Conservation (phyloP, 1,284 basidiomycete species). For the Cutaneotrichosporon mucoides region DNA sequence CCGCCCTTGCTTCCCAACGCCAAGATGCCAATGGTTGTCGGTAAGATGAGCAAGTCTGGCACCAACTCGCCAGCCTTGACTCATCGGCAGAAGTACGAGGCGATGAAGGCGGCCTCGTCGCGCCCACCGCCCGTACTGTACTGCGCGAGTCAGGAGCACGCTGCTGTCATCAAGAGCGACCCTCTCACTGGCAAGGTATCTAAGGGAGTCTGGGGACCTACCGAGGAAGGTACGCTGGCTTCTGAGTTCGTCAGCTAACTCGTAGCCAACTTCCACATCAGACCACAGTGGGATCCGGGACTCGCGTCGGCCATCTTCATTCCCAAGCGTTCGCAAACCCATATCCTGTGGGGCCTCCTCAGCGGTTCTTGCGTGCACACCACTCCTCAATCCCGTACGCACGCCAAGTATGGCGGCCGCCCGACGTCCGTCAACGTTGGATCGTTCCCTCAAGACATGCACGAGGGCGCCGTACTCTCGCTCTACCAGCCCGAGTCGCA, state of each 20-base stretch:
- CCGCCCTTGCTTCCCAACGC: conserved; percentile 18
- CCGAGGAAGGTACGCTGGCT: conserved; percentile 32
- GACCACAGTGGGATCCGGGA: conserved; percentile 32
- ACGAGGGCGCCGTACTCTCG: conserved; percentile 33
- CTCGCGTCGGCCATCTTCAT: conserved; percentile 29
- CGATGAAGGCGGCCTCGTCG: conserved; percentile 36
- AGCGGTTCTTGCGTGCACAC: conserved; percentile 43
- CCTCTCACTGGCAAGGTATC: conserved; percentile 44
- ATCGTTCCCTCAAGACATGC: conserved; percentile 25
- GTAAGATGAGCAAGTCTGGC: conserved; percentile 24
- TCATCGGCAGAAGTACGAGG: conserved; percentile 42
- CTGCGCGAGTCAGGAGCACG: conserved; percentile 34
- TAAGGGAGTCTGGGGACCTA: conserved; percentile 47
- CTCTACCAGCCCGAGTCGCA: conserved; percentile 29
- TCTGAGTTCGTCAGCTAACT: background rate
- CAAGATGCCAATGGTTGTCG: conserved; percentile 23
- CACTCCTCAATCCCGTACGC: conserved; percentile 32
- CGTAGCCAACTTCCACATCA: conserved; percentile 40
- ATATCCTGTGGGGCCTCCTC: conserved; percentile 41
- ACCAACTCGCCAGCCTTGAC: conserved; percentile 23
- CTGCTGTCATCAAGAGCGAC: conserved; percentile 41
- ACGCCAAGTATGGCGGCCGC: conserved; percentile 34
- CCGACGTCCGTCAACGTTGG: conserved; percentile 36
- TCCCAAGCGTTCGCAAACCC: conserved; percentile 31
- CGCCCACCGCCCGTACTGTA: conserved; percentile 40